phyloP scores from a whole-genome alignment of 2,329 filamentous ascomycete species.

The Kalaharituber pfeilii region DNA sequence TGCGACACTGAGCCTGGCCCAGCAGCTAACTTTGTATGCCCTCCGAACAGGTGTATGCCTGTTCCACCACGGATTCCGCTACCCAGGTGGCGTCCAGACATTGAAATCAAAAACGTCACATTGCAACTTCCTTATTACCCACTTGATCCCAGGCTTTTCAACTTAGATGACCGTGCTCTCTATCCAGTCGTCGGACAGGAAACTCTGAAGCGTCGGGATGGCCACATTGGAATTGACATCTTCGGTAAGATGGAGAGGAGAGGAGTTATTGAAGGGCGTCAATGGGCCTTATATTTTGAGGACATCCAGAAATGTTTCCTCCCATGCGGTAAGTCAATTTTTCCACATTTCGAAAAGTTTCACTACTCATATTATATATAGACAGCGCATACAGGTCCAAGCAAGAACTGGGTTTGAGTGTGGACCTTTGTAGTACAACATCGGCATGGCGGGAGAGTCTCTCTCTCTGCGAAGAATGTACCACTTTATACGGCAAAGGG shows the following conservation, averaged over 20 bases:
- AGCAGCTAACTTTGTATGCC: conserved; percentile 8
- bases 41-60: conserved; percentile 11
- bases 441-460: background rate
- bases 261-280: background rate
- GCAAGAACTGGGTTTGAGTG: background rate
- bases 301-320: background rate
- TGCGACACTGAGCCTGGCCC: conserved; percentile 13
- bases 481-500: background rate
- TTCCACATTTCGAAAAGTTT: background rate
- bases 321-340: background rate
- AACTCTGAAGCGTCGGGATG: background rate
- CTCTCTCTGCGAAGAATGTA: background rate
- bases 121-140: background rate
- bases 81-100: background rate
- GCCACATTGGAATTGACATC: background rate
- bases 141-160: background rate
- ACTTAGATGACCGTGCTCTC: background rate
- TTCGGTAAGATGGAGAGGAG: background rate
- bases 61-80: conserved; percentile 3
- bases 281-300: background rate
- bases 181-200: background rate
- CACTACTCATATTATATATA: background rate
- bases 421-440: background rate
- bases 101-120: background rate
- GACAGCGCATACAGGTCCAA: background rate